Evolutionary conservation across 495 filamentous ascomycete species (phyloP).

Genomic region (Aspergillus baeticus): DNA sequence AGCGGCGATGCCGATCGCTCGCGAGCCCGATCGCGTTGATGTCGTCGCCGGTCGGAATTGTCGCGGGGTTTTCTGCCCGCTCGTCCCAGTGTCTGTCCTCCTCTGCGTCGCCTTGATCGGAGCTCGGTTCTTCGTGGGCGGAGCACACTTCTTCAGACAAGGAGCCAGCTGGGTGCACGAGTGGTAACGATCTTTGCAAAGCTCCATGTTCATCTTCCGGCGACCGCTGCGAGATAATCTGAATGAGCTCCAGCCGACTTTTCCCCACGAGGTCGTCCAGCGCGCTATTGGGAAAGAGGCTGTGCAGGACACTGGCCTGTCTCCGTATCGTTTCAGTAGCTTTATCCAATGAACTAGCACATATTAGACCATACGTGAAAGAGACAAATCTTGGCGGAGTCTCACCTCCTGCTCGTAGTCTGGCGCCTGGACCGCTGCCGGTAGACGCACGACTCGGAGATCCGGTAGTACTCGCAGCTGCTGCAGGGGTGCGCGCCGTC

Average conservation of each 20-base stretch:
- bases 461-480: constrained; percentile 9
- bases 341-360: constrained; percentile 4
- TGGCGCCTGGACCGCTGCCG: constrained; percentile 2
- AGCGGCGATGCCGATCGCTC: constrained; percentile 10
- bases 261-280: constrained; percentile 7
- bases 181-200: too few relatives aligned
- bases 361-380: background rate
- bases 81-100: constrained; percentile 10
- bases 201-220: background rate
- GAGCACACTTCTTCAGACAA: too few relatives aligned
- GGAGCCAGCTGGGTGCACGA: too few relatives aligned
- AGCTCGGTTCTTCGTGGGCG: background rate
- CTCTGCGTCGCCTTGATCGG: constrained; percentile 6
- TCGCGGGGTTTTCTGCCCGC: constrained; percentile 4
- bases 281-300: constrained; percentile 2
- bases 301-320: constrained; percentile 4
- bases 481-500: constrained; percentile 4
- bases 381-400: background rate
- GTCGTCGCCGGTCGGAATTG: constrained; percentile 4
- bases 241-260: constrained; percentile 6
- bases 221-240: constrained; percentile 1
- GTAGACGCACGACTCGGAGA: constrained; percentile 7
- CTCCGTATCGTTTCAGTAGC: constrained; percentile 8
- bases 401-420: constrained; percentile 7
- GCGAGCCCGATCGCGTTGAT: constrained; percentile 11